Evolutionary conservation across 495 filamentous ascomycete genomes (phyloP).

Genomic region (Penicillium parvum): DNA sequence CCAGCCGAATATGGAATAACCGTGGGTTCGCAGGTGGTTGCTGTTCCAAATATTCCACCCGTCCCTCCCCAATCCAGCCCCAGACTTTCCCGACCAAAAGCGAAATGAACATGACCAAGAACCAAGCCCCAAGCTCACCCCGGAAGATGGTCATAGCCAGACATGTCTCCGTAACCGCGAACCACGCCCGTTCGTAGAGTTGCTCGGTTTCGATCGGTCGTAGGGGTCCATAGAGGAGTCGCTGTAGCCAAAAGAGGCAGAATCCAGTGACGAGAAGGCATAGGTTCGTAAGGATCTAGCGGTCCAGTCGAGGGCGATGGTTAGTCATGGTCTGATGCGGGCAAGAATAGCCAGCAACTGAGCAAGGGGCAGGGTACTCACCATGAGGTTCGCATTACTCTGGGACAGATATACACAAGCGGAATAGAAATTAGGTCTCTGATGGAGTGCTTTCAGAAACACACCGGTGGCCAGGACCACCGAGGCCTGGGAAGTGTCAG

Average conservation of each 20-base stretch:
- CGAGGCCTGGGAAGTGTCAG: constrained; percentile 54
- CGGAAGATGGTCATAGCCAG: constrained; percentile 99
- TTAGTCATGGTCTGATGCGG: constrained; percentile 4
- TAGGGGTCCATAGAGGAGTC: constrained; percentile 84
- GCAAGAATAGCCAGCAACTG: not conserved
- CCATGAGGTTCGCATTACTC: constrained; percentile 92
- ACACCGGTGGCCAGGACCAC: constrained; percentile 75
- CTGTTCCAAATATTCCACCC: constrained; percentile 91
- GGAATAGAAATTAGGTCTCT: constrained; percentile 95
- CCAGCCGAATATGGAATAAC: constrained; percentile 82
- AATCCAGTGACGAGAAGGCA: constrained; percentile 70
- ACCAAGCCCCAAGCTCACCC: constrained; percentile 89
- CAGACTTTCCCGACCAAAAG: constrained; percentile 94
- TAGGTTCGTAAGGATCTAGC: constrained; percentile 82
- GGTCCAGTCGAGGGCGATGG: constrained; percentile 2
- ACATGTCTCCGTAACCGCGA: constrained; percentile 92
- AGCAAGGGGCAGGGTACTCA: constrained; percentile 32
- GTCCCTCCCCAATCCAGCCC: constrained; percentile 95
- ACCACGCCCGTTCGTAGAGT: constrained; percentile 96
- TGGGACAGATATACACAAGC: constrained; percentile 94
- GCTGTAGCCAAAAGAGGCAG: constrained; percentile 80
- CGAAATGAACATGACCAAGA: constrained; percentile 90
- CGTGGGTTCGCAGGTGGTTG: constrained; percentile 87
- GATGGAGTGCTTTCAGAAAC: constrained; percentile 83
- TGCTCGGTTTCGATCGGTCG: constrained; percentile 94